phyloP scores from a whole-genome alignment of 306 rosid species.

The Clitoria ternatea region DNA sequence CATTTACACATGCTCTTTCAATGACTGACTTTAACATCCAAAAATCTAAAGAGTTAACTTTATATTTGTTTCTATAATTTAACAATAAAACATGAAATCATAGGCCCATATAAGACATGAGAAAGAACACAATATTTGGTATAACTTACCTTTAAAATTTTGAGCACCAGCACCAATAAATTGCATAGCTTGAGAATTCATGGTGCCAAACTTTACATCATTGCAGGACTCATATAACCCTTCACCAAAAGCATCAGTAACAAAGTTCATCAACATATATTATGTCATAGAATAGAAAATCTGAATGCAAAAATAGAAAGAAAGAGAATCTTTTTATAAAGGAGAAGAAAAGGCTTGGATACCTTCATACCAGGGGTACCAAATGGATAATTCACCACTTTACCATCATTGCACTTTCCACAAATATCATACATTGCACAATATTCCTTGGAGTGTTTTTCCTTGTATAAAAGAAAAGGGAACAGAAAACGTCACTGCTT shows the following conservation, averaged over 20 bases:
- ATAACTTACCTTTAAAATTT: constrained; percentile 61
- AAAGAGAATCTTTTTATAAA: not conserved
- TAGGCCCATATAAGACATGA: not conserved
- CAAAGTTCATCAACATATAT: constrained; percentile 4
- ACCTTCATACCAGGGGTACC: constrained; percentile 77
- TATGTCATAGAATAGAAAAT: not conserved
- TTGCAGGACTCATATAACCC: too few species aligned
- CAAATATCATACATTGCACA: constrained; percentile 86
- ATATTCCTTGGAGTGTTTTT: constrained; percentile 58
- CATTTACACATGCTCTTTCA: too few species aligned
- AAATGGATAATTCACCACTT: constrained; percentile 70
- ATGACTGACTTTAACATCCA: too few species aligned
- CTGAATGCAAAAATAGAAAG: not conserved
- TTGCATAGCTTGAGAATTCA: constrained; percentile 64
- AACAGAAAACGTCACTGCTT: not conserved
- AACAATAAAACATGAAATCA: not conserved
- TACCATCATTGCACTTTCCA: constrained; percentile 76
- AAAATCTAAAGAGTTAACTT: too few species aligned
- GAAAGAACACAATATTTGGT: constrained; percentile 8
- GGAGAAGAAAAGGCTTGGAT: not conserved
- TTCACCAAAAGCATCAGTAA: constrained; percentile 80
- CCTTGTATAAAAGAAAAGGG: constrained; percentile 27
- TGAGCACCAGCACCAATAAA: constrained; percentile 81
- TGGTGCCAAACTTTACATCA: too few species aligned
- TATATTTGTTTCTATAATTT: too few species aligned